Percentiles rank a stretch among this genome's conserved stretches.
These are phyloP conservation scores for Fusarium multiceps DNA, from an alignment of 2,329 filamentous ascomycete species.

Conservation along the genomic window DNA sequence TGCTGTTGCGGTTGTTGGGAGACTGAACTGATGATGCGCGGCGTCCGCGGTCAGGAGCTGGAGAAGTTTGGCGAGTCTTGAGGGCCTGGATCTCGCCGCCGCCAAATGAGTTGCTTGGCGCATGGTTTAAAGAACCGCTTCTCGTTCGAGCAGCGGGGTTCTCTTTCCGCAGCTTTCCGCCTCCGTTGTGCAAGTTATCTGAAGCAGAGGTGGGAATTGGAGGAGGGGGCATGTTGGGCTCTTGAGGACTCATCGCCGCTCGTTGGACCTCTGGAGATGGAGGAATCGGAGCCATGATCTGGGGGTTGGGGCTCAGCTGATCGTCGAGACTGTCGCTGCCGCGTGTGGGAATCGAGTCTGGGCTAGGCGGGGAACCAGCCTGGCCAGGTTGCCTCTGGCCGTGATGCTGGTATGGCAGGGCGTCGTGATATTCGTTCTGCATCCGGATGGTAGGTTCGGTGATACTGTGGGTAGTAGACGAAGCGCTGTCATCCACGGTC, in stretches of 20 bases:
- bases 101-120: conserved; percentile 14
- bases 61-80: conserved; percentile 47
- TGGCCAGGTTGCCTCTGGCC: conserved; percentile 8
- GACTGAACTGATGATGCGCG: conserved; percentile 63
- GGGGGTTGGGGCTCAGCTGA: conserved; percentile 40
- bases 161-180: conserved; percentile 50
- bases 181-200: conserved; percentile 34
- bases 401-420: conserved; percentile 27
- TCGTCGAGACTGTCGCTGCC: conserved; percentile 35
- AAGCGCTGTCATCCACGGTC: conserved; percentile 41
- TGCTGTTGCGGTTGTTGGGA: conserved; percentile 40
- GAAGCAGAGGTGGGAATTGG: conserved; percentile 24
- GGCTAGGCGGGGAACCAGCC: conserved; percentile 31
- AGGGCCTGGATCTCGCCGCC: conserved; percentile 35
- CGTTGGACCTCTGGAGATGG: conserved; percentile 46
- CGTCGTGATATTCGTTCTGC: conserved; percentile 35
- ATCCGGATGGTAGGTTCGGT: conserved; percentile 39
- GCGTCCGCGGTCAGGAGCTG: conserved; percentile 54
- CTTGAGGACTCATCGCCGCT: conserved; percentile 39
- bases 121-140: conserved; percentile 50
- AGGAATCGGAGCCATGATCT: conserved; percentile 47
- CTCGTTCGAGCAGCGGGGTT: conserved; percentile 46
- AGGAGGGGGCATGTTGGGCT: conserved; percentile 33
- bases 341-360: conserved; percentile 17
- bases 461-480: conserved; percentile 42